Evolutionary conservation across 2,329 filamentous ascomycete species (phyloP).

Genomic region (Aureobasidium sp.): DNA sequence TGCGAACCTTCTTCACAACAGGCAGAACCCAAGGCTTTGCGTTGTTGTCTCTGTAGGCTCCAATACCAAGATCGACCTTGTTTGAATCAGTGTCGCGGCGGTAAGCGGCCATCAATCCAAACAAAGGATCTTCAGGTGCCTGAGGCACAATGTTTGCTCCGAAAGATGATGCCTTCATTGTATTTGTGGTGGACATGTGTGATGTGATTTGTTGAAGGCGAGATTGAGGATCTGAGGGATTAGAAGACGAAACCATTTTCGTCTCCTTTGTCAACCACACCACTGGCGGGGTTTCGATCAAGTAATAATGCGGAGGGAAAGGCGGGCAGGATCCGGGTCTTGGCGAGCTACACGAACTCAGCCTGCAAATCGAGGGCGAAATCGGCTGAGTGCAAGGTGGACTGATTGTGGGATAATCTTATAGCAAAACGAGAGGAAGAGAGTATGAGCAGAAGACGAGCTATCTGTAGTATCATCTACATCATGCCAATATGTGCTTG

Average conservation of each 20-base stretch:
- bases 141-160: conserved; percentile 71
- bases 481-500: conserved; percentile 8
- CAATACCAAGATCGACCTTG: conserved; percentile 93
- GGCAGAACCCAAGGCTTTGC: conserved; percentile 97
- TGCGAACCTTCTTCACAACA: conserved; percentile 84
- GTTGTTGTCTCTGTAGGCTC: conserved; percentile 89
- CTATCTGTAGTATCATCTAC: background rate
- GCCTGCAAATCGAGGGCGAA: background rate
- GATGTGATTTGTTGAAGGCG: conserved; percentile 52
- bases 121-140: conserved; percentile 91
- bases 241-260: conserved; percentile 19
- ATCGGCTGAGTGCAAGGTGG: conserved; percentile 2
- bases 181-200: conserved; percentile 61
- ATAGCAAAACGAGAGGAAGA: background rate
- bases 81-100: conserved; percentile 65
- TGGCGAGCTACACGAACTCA: conserved; percentile 4
- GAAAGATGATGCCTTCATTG: conserved; percentile 60
- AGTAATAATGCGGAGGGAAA: conserved; percentile 8
- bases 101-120: conserved; percentile 85
- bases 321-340: background rate
- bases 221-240: conserved; percentile 39
- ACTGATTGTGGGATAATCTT: background rate
- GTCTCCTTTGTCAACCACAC: background rate
- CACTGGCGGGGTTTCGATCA: conserved; percentile 2
- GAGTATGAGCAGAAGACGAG: background rate